Evolutionary conservation across 108 stramenopile species (phyloP), one percentile per base, ranked within the genome.

Genomic region (Nitzschia sp.): DNA sequence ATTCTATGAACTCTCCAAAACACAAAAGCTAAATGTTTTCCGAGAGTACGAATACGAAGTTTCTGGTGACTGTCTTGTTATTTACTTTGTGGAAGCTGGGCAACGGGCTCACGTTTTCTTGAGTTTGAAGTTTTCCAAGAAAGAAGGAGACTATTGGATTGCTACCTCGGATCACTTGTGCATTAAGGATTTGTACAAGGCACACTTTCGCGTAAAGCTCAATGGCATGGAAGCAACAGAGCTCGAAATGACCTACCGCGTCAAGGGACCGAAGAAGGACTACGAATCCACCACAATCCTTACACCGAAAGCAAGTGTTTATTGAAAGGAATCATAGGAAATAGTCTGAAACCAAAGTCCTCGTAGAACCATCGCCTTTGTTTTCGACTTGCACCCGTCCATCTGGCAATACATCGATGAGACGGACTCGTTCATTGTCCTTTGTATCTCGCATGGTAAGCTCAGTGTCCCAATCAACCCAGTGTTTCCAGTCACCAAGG

Each of bases 131-230:
- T 87, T 87, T 65, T 78, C 58, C 8, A 17, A 41, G 38, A 75
- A 57, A 65, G 48, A 67, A 50, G 53, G 54, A 9, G 67, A 58
- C 10, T 79, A 79, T 66, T 84, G 84, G 65, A 69, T 71, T 39
- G 86, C 86, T 21, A 85, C 79, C 14, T 83, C 81, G 19, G 84
- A 87, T 76, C 86, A 87, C 60, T 55, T 87, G n/a, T 87, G 86
- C 48, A 76, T 87, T 57, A 87, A 87, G 55, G 86, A 87, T 70
- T 70, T 87, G 22, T 87, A 87, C 55, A 72, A 75, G 11, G 86
- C 75, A 15, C 72, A 72, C 12, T 87, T 87, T 65, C 67, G 69
- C 34, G 77, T 87, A 22, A 72, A 75, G 40, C 60, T 87, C 38
- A 65, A 85, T 60, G 86, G 86, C 3, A 44, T 87, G 57, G 67